Conservation (phyloP, 495 filamentous ascomycete genomes). For the Hyaloscypha variabilis region DNA sequence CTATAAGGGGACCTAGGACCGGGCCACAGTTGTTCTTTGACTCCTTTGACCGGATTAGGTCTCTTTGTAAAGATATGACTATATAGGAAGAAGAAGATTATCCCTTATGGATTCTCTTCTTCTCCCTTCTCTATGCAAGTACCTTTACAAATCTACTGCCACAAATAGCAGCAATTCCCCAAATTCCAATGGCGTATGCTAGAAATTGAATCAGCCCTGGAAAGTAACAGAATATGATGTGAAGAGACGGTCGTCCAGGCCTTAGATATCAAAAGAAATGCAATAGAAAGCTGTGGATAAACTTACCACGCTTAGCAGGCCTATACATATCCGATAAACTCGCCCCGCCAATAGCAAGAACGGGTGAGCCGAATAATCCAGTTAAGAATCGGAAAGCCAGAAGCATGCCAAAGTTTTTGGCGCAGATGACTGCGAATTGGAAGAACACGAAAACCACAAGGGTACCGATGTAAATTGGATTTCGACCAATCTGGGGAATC, state of each 20-base stretch:
- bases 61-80: no score
- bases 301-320: conserved; percentile 49
- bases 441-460: conserved; percentile 61
- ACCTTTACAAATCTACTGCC: no score
- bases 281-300: neutral
- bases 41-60: no score
- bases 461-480: conserved; percentile 59
- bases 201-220: neutral
- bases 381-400: conserved; percentile 63
- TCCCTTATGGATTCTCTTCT: no score
- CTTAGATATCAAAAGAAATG: no score
- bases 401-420: conserved; percentile 61
- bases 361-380: conserved; percentile 67
- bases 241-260: no score
- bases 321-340: conserved; percentile 64
- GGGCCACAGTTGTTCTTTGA: no score
- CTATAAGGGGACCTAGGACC: conserved; percentile 59
- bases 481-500: conserved; percentile 46
- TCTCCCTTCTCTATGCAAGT: no score
- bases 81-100: no score
- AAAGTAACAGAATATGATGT: no score
- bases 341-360: conserved; percentile 64
- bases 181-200: conserved; percentile 61
- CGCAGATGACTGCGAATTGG: conserved; percentile 61
- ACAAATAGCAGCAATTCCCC: conserved; percentile 55